phyloP scores from a whole-genome alignment of 495 filamentous ascomycete species.

The Aspergillus heteromorphus region DNA sequence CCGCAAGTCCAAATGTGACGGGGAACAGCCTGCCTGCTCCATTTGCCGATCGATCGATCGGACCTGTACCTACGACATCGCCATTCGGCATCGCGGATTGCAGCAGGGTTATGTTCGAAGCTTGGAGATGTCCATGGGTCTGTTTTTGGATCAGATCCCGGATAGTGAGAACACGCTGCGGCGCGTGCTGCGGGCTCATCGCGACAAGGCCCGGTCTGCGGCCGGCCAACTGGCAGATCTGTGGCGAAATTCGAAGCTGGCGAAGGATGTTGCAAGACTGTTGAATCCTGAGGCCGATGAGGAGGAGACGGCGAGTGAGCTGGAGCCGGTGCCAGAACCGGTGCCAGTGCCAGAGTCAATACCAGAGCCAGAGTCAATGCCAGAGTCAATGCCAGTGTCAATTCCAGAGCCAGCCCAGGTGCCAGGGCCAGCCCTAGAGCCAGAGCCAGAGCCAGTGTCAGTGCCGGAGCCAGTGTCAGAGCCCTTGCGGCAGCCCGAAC shows the following conservation, averaged over 20 bases:
- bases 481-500: no score
- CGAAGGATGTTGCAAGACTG: slow-evolving; percentile 15
- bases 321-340: no score
- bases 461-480: no score
- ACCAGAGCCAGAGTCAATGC: no score
- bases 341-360: no score
- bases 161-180: slow-evolving; percentile 27
- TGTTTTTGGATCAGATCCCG: slow-evolving; percentile 29
- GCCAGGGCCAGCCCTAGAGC: no score
- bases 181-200: slow-evolving; percentile 32
- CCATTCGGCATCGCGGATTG: slow-evolving; percentile 52
- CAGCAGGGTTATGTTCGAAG: slow-evolving; percentile 60
- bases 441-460: no score
- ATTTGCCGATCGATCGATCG: slow-evolving; percentile 49
- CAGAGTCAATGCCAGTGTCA: background rate
- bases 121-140: slow-evolving; percentile 47
- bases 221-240: slow-evolving; percentile 16
- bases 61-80: slow-evolving; percentile 52
- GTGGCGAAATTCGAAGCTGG: slow-evolving; percentile 23
- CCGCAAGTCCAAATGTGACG: slow-evolving; percentile 56
- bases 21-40: slow-evolving; percentile 49
- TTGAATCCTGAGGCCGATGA: background rate
- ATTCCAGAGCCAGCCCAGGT: no score
- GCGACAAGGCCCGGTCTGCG: slow-evolving; percentile 34
- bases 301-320: background rate